Percentiles rank a stretch among this genome's conserved stretches.
Evolutionary conservation across 1,139 yeast genomes (phyloP).

Genomic region (Eremothecium gossypii): DNA sequence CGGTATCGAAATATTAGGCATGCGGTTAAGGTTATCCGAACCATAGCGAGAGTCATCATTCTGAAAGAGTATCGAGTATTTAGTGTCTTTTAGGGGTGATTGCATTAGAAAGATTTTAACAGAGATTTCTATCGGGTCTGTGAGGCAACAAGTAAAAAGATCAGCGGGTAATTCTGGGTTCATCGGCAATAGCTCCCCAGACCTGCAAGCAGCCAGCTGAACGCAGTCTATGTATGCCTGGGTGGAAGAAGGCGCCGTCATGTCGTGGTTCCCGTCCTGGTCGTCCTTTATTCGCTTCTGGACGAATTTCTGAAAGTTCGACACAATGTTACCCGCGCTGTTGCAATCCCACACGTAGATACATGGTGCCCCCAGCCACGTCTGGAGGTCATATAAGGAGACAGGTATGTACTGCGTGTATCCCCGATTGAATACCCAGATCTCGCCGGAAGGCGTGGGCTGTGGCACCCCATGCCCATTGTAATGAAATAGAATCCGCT

Average conservation of each 20-base stretch:
- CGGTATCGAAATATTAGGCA: constrained; percentile 59
- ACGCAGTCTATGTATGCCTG: constrained; percentile 69
- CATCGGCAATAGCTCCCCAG: constrained; percentile 83
- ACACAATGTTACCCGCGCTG: constrained; percentile 89
- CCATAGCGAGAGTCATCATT: constrained; percentile 35
- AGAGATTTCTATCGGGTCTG: constrained; percentile 93
- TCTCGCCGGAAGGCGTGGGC: constrained; percentile 95
- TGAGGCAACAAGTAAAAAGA: constrained; percentile 85
- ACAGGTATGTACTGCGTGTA: constrained; percentile 97
- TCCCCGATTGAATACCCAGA: constrained; percentile 96
- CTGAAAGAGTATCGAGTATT: constrained; percentile 44
- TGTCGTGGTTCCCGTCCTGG: constrained; percentile 61
- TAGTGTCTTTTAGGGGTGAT: constrained; percentile 56
- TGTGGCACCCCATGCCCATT: constrained; percentile 99
- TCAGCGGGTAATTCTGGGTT: constrained; percentile 96
- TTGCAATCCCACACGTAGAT: constrained; percentile 92
- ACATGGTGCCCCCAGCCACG: constrained; percentile 98
- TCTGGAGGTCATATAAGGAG: constrained; percentile 81
- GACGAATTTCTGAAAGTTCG: constrained; percentile 81
- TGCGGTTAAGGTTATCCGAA: constrained; percentile 26
- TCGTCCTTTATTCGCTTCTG: constrained; percentile 88
- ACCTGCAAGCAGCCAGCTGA: constrained; percentile 86
- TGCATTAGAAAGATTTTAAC: constrained; percentile 88
- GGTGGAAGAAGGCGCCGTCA: constrained; percentile 50
- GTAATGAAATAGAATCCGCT: constrained; percentile 82